phyloP scores from a whole-genome alignment of 164 flowering plant species.

The Nymphaea colorata region DNA sequence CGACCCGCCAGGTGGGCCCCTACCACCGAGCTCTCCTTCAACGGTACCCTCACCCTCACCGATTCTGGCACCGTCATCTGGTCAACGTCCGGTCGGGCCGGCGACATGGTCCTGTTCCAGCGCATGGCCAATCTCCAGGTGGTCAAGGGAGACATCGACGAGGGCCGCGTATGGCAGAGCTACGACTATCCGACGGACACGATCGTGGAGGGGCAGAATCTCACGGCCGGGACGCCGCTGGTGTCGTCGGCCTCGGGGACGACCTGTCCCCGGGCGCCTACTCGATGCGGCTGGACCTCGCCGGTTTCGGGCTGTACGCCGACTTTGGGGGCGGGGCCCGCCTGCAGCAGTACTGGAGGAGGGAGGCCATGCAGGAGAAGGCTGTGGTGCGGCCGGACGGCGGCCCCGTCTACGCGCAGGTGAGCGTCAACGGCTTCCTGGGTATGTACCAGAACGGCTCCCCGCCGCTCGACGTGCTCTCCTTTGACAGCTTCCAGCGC shows the following conservation, averaged over 20 bases:
- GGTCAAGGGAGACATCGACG: slow-evolving; percentile 5
- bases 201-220: slow-evolving; percentile 68
- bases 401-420: slow-evolving; percentile 46
- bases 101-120: slow-evolving; percentile 3
- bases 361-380: slow-evolving; percentile 53
- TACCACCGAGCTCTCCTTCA: slow-evolving; percentile 38
- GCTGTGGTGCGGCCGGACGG: slow-evolving; percentile 35
- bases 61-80: slow-evolving; percentile 32
- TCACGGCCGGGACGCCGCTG: slow-evolving; percentile 46
- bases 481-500: slow-evolving; percentile 55
- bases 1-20: slow-evolving; percentile 33
- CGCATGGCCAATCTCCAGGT: slow-evolving; percentile 49
- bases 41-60: slow-evolving; percentile 62
- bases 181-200: slow-evolving; percentile 63
- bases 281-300: slow-evolving; percentile 43
- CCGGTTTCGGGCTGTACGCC: slow-evolving; percentile 51
- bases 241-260: slow-evolving; percentile 16
- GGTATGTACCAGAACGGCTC: slow-evolving; percentile 63
- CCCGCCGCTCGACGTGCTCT: slow-evolving; percentile 50
- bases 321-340: slow-evolving; percentile 12
- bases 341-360: slow-evolving; percentile 48
- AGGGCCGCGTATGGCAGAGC: slow-evolving; percentile 58
- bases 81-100: slow-evolving; percentile 47
- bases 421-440: slow-evolving; percentile 57
- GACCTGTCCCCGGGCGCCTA: slow-evolving; percentile 33